Evolutionary conservation across 2,329 filamentous ascomycete genomes (phyloP), one percentile per base, ranked within the genome.

Genomic region (Aspergillus sojae): DNA sequence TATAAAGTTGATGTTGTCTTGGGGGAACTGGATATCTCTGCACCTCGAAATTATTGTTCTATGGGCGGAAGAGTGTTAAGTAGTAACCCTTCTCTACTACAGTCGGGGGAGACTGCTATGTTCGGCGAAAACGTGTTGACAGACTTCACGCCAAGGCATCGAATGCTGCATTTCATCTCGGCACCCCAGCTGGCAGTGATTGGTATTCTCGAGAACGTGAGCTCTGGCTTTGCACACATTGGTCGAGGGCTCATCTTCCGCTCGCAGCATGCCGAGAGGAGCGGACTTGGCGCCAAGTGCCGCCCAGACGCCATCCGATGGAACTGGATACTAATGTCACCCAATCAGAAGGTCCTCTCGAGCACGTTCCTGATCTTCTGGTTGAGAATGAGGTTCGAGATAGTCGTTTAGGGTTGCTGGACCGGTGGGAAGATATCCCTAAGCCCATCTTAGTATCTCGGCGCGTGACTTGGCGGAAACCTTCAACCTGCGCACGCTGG

Each of bases 291-390:
- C 65, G 57, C 59, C 53, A 19, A 60, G 56, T 19, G 30, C 28
- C 23, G 55, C 30, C 54, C 16, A 53, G 50, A 19, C 28, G 28
- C 30, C 30, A 21, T 53, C n/a, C 30, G 12, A 12, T 36, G 57
- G 61, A 23, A n/a, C 46, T 54, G 30, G 21, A 23, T 4, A 16
- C 2, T 2, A 14, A 11, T 1, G 1, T 5, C 32, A 14, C 30
- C 65, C 61, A 65, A 64, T 65, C 26, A 60, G 6, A 12, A 2
- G 3, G 3, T 4, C 4, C 1, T 5, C 11, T 4, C 0, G n/a
- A 61, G 65, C 65, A 67, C 65, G 65, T 67, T 67, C 57, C 55
- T 59, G 62, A 62, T 36, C 50, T 61, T 62, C 39, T 65, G 65
- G 65, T 14, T 32, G 32, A 36, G 32, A 12, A 16, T 36, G 30